These are phyloP conservation scores for Trypanosoma grayi DNA, from an alignment of 208 protist genomes.

Conservation along the genomic window DNA sequence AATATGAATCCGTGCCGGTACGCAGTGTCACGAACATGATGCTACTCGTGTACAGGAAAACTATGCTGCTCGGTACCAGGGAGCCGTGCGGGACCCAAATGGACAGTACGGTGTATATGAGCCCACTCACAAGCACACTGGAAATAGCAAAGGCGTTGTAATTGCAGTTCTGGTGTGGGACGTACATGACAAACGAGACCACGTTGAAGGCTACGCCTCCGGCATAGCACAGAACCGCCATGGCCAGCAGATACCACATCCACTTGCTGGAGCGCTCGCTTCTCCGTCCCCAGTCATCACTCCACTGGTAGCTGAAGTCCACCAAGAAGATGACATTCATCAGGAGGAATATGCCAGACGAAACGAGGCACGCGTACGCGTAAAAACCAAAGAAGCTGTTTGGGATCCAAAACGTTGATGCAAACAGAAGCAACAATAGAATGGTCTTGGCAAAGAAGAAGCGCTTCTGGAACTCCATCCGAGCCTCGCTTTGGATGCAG, in stretches of 20 bases:
- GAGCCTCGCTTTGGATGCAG: conserved; percentile 68
- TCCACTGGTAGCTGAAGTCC: conserved; percentile 94
- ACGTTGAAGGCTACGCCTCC: conserved; percentile 45
- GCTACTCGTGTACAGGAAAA: conserved; percentile 87
- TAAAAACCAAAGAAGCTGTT: conserved; percentile 84
- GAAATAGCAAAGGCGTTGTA: conserved; percentile 85
- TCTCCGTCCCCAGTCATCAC: conserved; percentile 87
- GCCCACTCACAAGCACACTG: conserved; percentile 63
- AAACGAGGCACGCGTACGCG: conserved; percentile 81
- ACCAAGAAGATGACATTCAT: conserved; percentile 93
- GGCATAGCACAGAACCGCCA: conserved; percentile 48
- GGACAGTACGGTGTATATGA: conserved; percentile 80
- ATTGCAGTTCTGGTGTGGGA: conserved; percentile 79
- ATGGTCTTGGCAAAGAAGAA: conserved; percentile 84
- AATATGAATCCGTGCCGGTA: conserved; percentile 46
- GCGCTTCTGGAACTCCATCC: conserved; percentile 69
- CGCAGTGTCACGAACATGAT: conserved; percentile 89
- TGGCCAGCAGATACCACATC: conserved; percentile 80
- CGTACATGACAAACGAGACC: conserved; percentile 71
- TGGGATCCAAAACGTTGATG: conserved; percentile 73
- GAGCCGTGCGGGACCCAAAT: conserved; percentile 86
- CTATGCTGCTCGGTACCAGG: conserved; percentile 89
- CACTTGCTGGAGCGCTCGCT: conserved; percentile 79
- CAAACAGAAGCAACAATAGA: conserved; percentile 58
- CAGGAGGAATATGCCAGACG: conserved; percentile 77